These are phyloP conservation scores for Jaminaea rosea DNA, from an alignment of 1,284 basidiomycete genomes.

Conservation along the genomic window DNA sequence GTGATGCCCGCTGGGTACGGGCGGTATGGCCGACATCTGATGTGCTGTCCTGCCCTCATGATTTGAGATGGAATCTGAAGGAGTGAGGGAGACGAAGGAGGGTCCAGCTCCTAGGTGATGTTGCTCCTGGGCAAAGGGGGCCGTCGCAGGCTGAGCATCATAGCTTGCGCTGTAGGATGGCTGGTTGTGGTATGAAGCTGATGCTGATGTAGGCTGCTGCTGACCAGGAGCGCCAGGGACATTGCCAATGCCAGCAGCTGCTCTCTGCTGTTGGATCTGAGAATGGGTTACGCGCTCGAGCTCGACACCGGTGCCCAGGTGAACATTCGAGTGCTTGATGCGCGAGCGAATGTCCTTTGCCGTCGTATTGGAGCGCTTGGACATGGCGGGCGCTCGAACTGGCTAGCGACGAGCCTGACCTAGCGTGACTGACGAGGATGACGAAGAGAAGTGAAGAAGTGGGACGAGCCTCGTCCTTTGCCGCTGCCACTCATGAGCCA, in stretches of 20 bases:
- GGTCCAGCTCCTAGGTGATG: slow-evolving; percentile 14
- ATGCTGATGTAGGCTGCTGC: neutral
- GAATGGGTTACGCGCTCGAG: slow-evolving; percentile 3
- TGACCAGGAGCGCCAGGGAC: no score
- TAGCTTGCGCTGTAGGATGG: slow-evolving; percentile 1
- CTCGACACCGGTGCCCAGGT: slow-evolving; percentile 34
- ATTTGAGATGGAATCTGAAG: slow-evolving; percentile 24
- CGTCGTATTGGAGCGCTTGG: neutral
- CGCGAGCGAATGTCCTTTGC: slow-evolving; percentile 36
- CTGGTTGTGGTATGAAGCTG: no score
- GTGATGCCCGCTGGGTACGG: no score
- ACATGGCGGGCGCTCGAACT: neutral
- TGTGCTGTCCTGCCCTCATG: slow-evolving; percentile 12
- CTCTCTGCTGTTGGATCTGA: slow-evolving; percentile 3
- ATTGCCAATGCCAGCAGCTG: no score
- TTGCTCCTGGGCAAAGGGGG: neutral
- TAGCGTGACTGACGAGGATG: no score
- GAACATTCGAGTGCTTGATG: slow-evolving; percentile 42
- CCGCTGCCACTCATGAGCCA: no score
- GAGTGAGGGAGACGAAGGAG: slow-evolving; percentile 20
- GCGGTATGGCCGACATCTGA: no score
- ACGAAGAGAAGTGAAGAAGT: no score
- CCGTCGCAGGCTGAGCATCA: neutral
- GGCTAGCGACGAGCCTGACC: no score
- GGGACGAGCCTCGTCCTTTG: no score